Base-by-base conservation (phyloP, 2,329 filamentous ascomycete species). In the Paecilomyces sp. region DNA sequence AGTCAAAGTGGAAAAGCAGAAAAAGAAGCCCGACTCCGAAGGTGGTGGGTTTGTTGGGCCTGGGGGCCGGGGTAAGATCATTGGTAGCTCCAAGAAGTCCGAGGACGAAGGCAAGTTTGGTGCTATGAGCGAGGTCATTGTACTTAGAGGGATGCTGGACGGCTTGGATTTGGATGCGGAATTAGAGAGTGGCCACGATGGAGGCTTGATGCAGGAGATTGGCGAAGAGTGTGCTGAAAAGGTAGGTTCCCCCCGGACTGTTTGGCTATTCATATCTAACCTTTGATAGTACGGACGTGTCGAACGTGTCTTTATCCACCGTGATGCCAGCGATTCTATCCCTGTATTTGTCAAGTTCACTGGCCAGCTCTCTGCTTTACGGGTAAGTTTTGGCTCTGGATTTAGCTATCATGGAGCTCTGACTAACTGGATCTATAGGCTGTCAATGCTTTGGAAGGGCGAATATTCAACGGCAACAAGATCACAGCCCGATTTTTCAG, bases 291-390 rank as follows among this genome's bases (percentile, higher is more conserved):
- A 96, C 71, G 92, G 92, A 15, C 84, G 86, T 53, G 89, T 96
- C 4, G 90, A 95, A 74, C 82, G 91, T 65, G 80, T 96, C 18
- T 88, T 88, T 68, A 87, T 97, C 60, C 85, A 90, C 68, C 80
- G 85, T 53, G 78, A 82, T 64, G 80, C 80, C 55, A 76, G 80
- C 52, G 76, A 71, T 55, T 76, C 73, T 62, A 76, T 81, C 12
- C 85, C 86, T 57, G 94, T 99, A 3, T 97, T 96, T 74, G 91
- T 99, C 73, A 91, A 95, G 73, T 99, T 97, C 71, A 93, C 90
- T 1, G 89, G 89, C 65, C 85, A 88, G 67, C 80, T 97, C 58
- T 94, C 90, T 54, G 94, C 92, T 13, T 77, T 97, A 60, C 84
- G 92, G 67, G 90, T 92, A 81, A 78, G 87, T 83, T 57, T 53